Evolutionary conservation across 2,329 filamentous ascomycete species (phyloP).

Genomic region (Diaporthe sp.): DNA sequence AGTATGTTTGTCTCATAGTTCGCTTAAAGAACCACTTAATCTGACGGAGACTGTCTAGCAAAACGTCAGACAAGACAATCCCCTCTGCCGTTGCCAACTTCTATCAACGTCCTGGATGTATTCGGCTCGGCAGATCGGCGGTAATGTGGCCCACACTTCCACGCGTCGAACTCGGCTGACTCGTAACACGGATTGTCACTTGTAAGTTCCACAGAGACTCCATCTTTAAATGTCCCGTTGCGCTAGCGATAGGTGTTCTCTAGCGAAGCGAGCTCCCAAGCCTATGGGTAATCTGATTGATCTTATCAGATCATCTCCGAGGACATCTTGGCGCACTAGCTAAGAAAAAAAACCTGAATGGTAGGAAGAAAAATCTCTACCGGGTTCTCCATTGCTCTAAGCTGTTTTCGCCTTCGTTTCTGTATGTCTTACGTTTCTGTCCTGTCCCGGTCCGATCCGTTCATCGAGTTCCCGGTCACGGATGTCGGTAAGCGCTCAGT

Average conservation of each 20-base stretch:
- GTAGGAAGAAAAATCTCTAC: neutral
- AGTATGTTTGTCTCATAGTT: neutral
- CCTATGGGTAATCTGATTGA: neutral
- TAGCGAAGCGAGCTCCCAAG: neutral
- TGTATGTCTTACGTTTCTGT: neutral
- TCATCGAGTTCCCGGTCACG: neutral
- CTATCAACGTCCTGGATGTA: neutral
- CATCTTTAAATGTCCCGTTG: neutral
- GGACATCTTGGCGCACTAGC: neutral
- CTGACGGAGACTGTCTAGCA: too few relatives aligned
- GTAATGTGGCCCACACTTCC: neutral
- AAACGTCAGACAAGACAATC: neutral
- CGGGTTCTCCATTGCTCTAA: neutral
- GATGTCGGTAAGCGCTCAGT: neutral
- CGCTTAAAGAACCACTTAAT: neutral
- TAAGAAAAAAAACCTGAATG: neutral
- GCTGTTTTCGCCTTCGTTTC: neutral
- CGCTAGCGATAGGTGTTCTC: neutral
- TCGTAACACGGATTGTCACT: neutral
- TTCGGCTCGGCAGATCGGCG: slow-evolving; percentile 23
- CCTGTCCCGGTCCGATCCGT: neutral
- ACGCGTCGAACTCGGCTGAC: slow-evolving; percentile 9
- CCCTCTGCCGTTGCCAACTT: neutral
- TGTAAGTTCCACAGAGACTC: neutral
- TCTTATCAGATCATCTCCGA: slow-evolving; percentile 19